phyloP scores from a whole-genome alignment of 2,329 filamentous ascomycete species.

The Stagonosporopsis cucurbitacearum region DNA sequence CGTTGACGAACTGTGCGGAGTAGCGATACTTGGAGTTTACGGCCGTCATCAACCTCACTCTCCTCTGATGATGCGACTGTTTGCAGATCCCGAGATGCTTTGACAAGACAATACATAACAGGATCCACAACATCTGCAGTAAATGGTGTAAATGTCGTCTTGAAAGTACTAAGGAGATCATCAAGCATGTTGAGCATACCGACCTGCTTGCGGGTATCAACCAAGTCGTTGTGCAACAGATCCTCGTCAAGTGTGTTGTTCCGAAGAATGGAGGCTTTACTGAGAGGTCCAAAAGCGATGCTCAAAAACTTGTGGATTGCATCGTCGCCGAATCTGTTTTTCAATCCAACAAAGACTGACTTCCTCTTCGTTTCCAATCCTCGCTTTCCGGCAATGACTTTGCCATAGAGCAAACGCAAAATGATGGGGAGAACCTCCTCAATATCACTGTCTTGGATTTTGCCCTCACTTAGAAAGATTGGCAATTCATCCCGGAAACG shows the following conservation, averaged over 20 bases:
- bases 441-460: conserved; percentile 75
- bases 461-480: conserved; percentile 75
- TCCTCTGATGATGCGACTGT: conserved; percentile 44
- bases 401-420: conserved; percentile 85
- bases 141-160: conserved; percentile 73
- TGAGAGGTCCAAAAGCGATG: conserved; percentile 77
- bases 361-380: conserved; percentile 81
- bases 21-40: conserved; percentile 58
- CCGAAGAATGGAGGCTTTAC: conserved; percentile 64
- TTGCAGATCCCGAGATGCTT: conserved; percentile 59
- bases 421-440: conserved; percentile 81
- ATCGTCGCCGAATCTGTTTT: conserved; percentile 70
- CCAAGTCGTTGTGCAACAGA: conserved; percentile 55
- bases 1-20: conserved; percentile 71
- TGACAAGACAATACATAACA: conserved; percentile 80
- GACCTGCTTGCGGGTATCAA: conserved; percentile 79
- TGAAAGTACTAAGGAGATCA: conserved; percentile 83
- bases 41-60: conserved; percentile 32
- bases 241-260: conserved; percentile 57
- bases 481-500: conserved; percentile 94
- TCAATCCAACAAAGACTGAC: conserved; percentile 75
- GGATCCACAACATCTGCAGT: conserved; percentile 74
- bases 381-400: conserved; percentile 82
- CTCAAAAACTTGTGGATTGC: conserved; percentile 83
- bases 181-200: conserved; percentile 93